Percentiles rank a stretch among this genome's conserved stretches.
Evolutionary conservation across 805 yeast species (phyloP).

Genomic region (Clavispora asparagi): DNA sequence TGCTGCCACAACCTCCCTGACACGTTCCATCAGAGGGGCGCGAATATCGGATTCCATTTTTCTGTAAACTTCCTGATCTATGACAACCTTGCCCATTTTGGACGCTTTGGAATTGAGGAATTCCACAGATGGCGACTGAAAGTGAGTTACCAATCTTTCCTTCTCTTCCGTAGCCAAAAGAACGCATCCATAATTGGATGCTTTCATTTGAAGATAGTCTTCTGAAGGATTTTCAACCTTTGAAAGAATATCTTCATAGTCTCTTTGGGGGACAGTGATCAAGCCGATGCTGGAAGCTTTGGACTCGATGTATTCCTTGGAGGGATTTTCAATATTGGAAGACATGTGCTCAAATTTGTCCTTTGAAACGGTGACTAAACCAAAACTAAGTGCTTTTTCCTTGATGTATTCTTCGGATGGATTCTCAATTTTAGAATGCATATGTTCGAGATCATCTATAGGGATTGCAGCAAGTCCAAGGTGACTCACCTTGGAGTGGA

Average conservation of each 20-base stretch:
- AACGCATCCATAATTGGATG: neutral
- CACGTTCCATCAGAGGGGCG: neutral
- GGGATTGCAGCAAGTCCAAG: conserved; percentile 6
- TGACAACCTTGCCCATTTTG: neutral
- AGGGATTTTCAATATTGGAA: conserved; percentile 22
- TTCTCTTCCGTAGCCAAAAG: neutral
- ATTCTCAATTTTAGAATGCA: neutral
- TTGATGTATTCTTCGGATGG: neutral
- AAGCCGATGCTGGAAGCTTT: conserved; percentile 25
- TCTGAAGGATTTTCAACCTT: neutral
- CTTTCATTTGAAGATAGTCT: neutral
- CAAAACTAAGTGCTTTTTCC: neutral
- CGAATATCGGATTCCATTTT: neutral
- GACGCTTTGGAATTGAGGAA: neutral
- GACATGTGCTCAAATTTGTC: neutral
- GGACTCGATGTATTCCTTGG: conserved; percentile 25
- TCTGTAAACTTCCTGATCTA: neutral
- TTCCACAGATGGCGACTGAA: neutral
- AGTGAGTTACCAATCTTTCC: neutral
- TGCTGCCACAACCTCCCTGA: neutral
- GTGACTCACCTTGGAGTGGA: conserved; percentile 2
- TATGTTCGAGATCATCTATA: neutral
- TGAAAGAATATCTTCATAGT: neutral
- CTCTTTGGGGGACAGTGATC: neutral
- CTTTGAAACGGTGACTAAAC: neutral